Base-by-base conservation (phyloP, 140 eudicot species). In the Cichorium intybus region DNA sequence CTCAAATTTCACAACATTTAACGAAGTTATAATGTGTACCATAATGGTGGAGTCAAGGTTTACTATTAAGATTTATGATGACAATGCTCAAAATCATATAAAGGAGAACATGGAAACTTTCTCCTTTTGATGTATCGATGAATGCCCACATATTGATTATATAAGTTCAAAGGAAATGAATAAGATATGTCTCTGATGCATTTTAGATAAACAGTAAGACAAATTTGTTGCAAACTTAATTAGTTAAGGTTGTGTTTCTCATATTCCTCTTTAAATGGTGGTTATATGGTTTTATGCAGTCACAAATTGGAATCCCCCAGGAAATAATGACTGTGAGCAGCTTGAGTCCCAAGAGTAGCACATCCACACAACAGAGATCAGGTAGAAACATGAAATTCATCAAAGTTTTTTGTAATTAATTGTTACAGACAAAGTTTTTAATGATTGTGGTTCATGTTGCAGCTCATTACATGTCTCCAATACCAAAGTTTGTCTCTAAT, bases 301-400 rank as follows among this genome's bases (percentile, higher is more conserved):
- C 70, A 14, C 76, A 49, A 48, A 3, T 12, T 6, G 62, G 41
- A 34, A 23, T n/a, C 17, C 2, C 31, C 43, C 33, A 45, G 6
- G 34, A 61, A n/a, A 50, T 41, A 29, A 37, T 60, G 51, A 16
- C 61, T n/a, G 18, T 17, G 17, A 60, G 43, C 51, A 60, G 31
- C 62, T 16, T 35, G 18, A 28, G 33, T 26, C 43, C 46, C 14
- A 17, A 22, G 45, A 24, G 16, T 11, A 18, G 22, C 76, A 48
- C 60, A 69, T 23, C 39, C 68, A 33, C 60, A 49, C 16, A 7
- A 22, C 31, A 17, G 6, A 34, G 24, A 24, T 71, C 77, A 51
- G 77, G 77, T 71, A 61, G 14, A 64, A 37, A 24, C 49, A 12
- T 24, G 23, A 39, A 55, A 43, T 43, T 14, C 49, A 43, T 43